A percentile compares a stretch with the other conserved stretches of the same genome.
Conservation (phyloP, 345 rosid genomes). For the Passiflora organensis region DNA sequence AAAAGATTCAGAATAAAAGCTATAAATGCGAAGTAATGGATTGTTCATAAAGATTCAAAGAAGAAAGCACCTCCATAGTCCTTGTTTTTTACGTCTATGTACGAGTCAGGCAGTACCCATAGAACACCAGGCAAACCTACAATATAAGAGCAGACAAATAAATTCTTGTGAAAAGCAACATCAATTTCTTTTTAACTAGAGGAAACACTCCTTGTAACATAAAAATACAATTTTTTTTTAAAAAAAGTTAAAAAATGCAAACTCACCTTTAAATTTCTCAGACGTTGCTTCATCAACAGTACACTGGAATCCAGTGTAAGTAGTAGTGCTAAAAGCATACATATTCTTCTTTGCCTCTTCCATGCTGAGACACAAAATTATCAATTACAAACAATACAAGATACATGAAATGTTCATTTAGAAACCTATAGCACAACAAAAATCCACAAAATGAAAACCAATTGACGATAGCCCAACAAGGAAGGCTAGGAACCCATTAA, state of each 20-base stretch:
- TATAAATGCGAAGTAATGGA: neutral
- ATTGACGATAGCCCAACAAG: neutral
- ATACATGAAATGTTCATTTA: too few species aligned
- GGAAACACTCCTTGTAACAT: too few species aligned
- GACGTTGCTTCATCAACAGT: slow-evolving; percentile 36
- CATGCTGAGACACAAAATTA: slow-evolving; percentile 30
- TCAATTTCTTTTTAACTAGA: neutral
- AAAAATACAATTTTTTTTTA: too few species aligned
- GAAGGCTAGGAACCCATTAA: neutral
- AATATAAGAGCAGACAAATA: slow-evolving; percentile 4
- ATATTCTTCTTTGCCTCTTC: slow-evolving; percentile 92
- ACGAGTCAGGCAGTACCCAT: slow-evolving; percentile 96
- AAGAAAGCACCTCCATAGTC: slow-evolving; percentile 82
- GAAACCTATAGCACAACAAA: too few species aligned
- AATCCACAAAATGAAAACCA: neutral
- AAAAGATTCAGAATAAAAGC: neutral
- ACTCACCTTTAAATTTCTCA: slow-evolving; percentile 79
- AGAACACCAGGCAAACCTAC: slow-evolving; percentile 96
- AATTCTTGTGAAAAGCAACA: too few species aligned
- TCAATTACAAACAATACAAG: slow-evolving; percentile 5
- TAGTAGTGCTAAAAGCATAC: slow-evolving; percentile 86
- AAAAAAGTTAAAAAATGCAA: too few species aligned
- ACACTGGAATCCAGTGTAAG: slow-evolving; percentile 89
- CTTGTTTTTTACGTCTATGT: slow-evolving; percentile 92
- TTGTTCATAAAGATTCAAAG: neutral